A percentile compares a stretch with the other conserved stretches of the same genome.
Evolutionary conservation across 495 filamentous ascomycete genomes (phyloP).

Genomic region (Xylaria castorea): DNA sequence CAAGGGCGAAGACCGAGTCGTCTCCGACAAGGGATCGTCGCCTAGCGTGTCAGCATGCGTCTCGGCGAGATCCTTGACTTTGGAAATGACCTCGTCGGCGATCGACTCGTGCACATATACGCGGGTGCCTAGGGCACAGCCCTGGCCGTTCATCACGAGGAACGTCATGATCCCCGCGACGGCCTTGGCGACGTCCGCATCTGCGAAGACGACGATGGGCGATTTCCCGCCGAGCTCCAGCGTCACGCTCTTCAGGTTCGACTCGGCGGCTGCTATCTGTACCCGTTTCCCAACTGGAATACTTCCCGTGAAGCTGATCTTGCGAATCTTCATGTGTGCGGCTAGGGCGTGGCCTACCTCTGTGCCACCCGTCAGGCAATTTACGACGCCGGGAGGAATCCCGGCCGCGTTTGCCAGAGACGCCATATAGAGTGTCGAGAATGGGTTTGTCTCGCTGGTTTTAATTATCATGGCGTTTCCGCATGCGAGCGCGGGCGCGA

Average conservation of each 20-base stretch:
- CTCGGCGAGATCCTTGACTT: constrained; percentile 3
- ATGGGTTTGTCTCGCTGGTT: constrained; percentile 55
- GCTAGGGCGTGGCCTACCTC: constrained; percentile 60
- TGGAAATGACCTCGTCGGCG: not conserved
- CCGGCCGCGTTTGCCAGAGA: constrained; percentile 60
- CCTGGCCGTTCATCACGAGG: constrained; percentile 3
- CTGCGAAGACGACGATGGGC: constrained; percentile 71
- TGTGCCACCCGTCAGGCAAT: constrained; percentile 61
- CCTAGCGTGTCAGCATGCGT: not conserved
- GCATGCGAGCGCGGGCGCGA: constrained; percentile 56
- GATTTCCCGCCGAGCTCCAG: constrained; percentile 86
- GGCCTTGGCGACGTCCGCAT: constrained; percentile 65
- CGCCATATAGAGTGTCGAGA: constrained; percentile 61
- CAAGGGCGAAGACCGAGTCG: constrained; percentile 6
- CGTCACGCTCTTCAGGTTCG: constrained; percentile 74
- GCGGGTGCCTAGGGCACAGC: not conserved
- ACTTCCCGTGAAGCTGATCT: constrained; percentile 65
- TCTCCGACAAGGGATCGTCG: constrained; percentile 15
- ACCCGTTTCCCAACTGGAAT: constrained; percentile 50
- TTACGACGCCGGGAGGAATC: constrained; percentile 64
- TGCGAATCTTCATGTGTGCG: constrained; percentile 56
- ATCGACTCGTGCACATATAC: not conserved
- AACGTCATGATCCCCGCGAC: not conserved
- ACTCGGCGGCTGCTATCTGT: constrained; percentile 46
- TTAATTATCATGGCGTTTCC: constrained; percentile 61